phyloP scores from a whole-genome alignment of 2,329 filamentous ascomycete genomes.

The Fusarium anguioides region DNA sequence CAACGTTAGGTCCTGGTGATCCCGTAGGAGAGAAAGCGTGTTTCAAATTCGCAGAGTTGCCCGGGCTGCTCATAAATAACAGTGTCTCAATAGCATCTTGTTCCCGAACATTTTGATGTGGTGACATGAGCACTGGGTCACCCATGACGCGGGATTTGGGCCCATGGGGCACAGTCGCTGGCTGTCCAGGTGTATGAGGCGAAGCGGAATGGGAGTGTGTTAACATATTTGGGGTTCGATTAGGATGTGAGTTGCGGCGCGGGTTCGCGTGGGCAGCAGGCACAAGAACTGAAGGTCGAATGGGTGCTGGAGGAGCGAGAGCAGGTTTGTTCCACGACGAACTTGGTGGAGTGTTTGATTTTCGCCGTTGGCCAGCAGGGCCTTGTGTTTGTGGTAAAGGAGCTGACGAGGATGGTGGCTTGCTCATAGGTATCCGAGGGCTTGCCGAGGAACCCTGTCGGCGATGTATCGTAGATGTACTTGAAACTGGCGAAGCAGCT shows the following conservation, averaged over 20 bases:
- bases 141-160: conserved; percentile 50
- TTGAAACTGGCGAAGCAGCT: conserved; percentile 70
- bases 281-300: conserved; percentile 59
- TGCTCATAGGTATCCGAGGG: conserved; percentile 56
- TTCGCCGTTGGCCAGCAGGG: conserved; percentile 41
- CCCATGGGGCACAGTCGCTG: conserved; percentile 45
- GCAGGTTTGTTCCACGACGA: conserved; percentile 50
- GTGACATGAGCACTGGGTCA: conserved; percentile 72
- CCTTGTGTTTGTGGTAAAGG: conserved; percentile 44
- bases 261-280: conserved; percentile 52
- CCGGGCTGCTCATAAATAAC: conserved; percentile 83
- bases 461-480: conserved; percentile 65
- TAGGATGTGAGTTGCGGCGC: conserved; percentile 63
- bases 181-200: conserved; percentile 56
- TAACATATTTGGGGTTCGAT: conserved; percentile 62
- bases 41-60: conserved; percentile 73
- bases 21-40: conserved; percentile 61
- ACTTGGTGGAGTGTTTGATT: conserved; percentile 53
- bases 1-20: conserved; percentile 49
- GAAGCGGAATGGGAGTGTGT: conserved; percentile 61
- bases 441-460: conserved; percentile 65
- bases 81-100: conserved; percentile 85
- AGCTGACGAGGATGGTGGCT: conserved; percentile 45
- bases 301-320: conserved; percentile 66
- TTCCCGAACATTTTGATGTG: conserved; percentile 73